Evolutionary conservation across 768 basidiomycete species (phyloP).

Genomic region (Tremella fuciformis): DNA sequence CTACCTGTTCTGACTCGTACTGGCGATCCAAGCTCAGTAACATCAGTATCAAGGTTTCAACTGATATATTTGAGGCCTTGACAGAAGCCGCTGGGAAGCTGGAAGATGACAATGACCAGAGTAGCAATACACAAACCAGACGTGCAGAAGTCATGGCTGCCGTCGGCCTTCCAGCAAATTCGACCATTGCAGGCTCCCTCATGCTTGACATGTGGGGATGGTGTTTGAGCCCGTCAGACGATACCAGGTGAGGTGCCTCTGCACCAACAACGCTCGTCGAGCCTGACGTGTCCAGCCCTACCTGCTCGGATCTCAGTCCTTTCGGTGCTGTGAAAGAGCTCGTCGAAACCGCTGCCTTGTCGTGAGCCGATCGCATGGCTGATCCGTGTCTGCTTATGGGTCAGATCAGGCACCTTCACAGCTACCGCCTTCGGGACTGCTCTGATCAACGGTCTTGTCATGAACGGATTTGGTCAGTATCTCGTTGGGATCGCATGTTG

Average conservation of each 20-base stretch:
- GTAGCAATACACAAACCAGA: not conserved
- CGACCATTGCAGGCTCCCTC: not conserved
- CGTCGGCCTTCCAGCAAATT: not conserved
- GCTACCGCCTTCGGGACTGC: constrained; percentile 19
- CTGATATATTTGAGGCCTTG: not conserved
- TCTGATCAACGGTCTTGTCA: constrained; percentile 18
- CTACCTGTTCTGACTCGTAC: constrained; percentile 5
- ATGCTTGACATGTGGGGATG: constrained; percentile 18
- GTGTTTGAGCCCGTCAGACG: constrained; percentile 8
- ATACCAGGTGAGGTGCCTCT: constrained; percentile 4
- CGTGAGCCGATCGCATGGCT: not conserved
- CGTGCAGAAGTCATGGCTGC: not conserved
- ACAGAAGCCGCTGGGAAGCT: not conserved
- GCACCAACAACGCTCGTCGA: not conserved
- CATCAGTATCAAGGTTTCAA: constrained; percentile 2
- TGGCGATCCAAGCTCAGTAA: constrained; percentile 9
- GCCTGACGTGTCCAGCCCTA: not conserved
- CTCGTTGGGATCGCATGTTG: not conserved
- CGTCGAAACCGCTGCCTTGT: not conserved
- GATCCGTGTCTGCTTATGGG: not conserved
- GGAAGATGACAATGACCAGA: not conserved
- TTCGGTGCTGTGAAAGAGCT: constrained; percentile 4
- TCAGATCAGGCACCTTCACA: not conserved
- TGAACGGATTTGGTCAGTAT: constrained; percentile 16
- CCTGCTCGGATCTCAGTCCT: not conserved